Evolutionary conservation across 805 yeast species (phyloP).

Genomic region (Candida oleophila): DNA sequence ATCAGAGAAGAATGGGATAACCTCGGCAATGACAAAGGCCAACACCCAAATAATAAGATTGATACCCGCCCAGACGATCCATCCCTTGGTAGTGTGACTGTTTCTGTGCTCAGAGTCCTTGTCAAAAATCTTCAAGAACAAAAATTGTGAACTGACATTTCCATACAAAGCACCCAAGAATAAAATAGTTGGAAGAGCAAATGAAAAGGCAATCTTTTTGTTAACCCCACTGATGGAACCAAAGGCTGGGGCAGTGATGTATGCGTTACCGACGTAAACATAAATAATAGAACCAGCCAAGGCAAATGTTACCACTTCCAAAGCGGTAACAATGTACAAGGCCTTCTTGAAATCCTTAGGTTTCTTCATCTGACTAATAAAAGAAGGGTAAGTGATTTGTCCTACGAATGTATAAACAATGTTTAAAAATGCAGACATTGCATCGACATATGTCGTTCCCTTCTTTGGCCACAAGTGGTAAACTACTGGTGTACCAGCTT

Average conservation of each 20-base stretch:
- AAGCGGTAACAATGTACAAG: constrained; percentile 47
- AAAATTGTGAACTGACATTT: constrained; percentile 53
- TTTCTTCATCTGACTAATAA: constrained; percentile 56
- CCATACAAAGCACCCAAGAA: constrained; percentile 57
- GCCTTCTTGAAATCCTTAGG: constrained; percentile 61
- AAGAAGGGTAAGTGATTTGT: constrained; percentile 62
- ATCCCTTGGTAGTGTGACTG: constrained; percentile 49
- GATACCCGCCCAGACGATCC: constrained; percentile 51
- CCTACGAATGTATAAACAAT: constrained; percentile 65
- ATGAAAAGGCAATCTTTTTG: constrained; percentile 57
- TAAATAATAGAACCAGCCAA: constrained; percentile 59
- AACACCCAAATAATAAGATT: constrained; percentile 46
- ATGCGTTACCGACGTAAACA: constrained; percentile 55
- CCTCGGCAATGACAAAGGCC: constrained; percentile 62
- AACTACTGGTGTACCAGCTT: constrained; percentile 33
- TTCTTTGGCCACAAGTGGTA: constrained; percentile 49
- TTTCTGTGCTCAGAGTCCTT: constrained; percentile 43
- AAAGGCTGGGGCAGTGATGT: constrained; percentile 59
- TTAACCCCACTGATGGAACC: constrained; percentile 48
- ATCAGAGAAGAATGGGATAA: constrained; percentile 63
- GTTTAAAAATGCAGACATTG: constrained; percentile 56
- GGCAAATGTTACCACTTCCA: constrained; percentile 49
- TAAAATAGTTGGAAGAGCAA: constrained; percentile 58
- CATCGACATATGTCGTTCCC: constrained; percentile 54
- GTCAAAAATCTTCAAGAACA: constrained; percentile 47